These are phyloP conservation scores for Neurospora discreta DNA, from an alignment of 495 filamentous ascomycete genomes.

Conservation along the genomic window DNA sequence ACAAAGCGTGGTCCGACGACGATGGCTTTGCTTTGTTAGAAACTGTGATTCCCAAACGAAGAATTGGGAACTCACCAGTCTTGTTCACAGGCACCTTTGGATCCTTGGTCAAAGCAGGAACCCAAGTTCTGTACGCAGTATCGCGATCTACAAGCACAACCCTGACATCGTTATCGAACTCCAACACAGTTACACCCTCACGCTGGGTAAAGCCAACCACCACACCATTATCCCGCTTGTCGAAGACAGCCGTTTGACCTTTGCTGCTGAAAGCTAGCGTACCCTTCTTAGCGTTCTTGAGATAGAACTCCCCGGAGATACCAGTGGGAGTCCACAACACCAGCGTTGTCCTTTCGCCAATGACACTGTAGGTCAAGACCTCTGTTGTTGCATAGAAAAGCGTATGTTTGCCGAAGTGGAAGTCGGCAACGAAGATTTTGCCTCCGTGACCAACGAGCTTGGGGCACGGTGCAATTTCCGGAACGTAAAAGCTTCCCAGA, in stretches of 20 bases:
- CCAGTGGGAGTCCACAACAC: background rate
- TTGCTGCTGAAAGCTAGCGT: background rate
- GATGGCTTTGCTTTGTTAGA: constrained; percentile 14
- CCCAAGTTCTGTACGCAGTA: constrained; percentile 46
- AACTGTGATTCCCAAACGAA: background rate
- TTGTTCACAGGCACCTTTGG: constrained; percentile 36
- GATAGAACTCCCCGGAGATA: background rate
- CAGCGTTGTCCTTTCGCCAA: background rate
- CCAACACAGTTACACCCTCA: background rate
- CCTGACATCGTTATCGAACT: background rate
- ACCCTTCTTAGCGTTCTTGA: background rate
- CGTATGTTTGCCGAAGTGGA: background rate
- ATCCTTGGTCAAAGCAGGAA: constrained; percentile 36
- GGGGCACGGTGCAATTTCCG: background rate
- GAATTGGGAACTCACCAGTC: constrained; percentile 23
- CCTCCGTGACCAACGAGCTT: background rate
- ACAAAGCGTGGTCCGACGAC: constrained; percentile 60
- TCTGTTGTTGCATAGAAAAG: constrained; percentile 1
- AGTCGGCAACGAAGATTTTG: constrained; percentile 1
- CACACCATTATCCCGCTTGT: background rate
- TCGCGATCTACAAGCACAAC: constrained; percentile 35
- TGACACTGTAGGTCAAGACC: constrained; percentile 1
- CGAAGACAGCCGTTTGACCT: background rate
- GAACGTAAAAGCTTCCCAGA: background rate
- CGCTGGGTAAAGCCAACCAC: background rate